Base-by-base conservation (phyloP, 768 basidiomycete species). In the Trametes maxima region DNA sequence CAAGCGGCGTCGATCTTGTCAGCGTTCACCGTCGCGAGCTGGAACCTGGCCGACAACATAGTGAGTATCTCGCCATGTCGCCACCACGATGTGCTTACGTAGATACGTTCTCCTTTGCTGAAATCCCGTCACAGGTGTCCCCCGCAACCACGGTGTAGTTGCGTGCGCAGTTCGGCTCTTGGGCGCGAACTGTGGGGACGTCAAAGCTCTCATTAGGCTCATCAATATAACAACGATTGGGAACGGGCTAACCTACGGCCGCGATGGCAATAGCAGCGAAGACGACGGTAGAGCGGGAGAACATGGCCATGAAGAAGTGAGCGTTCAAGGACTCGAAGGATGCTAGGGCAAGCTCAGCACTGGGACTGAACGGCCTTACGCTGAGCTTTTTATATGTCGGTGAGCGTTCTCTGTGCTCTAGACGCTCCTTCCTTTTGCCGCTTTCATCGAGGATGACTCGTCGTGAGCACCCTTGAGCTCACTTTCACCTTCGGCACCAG, bases 71-170 rank as follows among this genome's bases (percentile, higher is more conserved):
- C 19, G n/a, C 12, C 14, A 10, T n/a, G 4, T 1, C 12, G 3
- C 12, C 17, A 42, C 6, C 17, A 14, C 13, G n/a, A 24, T 6
- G 16, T 28, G 67, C 76, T 65, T 68, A 87, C 76, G 80, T 81
- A 8, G 83, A 83, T 28, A 77, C 78, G 60, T 76, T 76, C 57
- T 47, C 49, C 2, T 74, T 71, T 5, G 76, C 76, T 24, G 80
- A 84, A 68, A 87, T 86, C 33, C 62, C 70, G 68, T 85, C 79
- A 71, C 87, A 89, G 57, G 77, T 82, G 69, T 87, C 84, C 7
- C 80, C 81, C 5, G 69, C 44, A 25, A 72, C 65, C 37, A 89
- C 80, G n/a, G 77, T 79, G 64, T 82, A 84, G 67, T 70, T 80
- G 60, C 84, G 79, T 16, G 77, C 77, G 63, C 87, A 89, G 66